These are phyloP conservation scores for Pelargonium fulgidum DNA, from an alignment of 441 rosid species.

Conservation along the genomic window DNA sequence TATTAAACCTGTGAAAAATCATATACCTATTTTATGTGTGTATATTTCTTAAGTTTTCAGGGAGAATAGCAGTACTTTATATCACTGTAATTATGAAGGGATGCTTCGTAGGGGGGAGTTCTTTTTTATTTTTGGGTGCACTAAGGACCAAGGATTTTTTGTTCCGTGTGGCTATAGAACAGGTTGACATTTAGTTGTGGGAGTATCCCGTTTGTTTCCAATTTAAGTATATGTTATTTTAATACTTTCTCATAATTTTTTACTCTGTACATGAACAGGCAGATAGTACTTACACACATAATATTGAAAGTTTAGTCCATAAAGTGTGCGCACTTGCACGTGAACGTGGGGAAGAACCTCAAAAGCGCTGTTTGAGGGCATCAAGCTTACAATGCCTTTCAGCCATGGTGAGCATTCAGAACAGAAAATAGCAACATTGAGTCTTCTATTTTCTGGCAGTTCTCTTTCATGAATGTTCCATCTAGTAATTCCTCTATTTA, in stretches of 20 bases:
- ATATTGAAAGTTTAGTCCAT: conserved; percentile 62
- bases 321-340: conserved; percentile 65
- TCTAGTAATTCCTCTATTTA: background rate
- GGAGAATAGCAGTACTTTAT: background rate
- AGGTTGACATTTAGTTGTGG: background rate
- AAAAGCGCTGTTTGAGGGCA: conserved; percentile 47
- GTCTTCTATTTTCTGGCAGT: background rate
- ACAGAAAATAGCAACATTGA: background rate
- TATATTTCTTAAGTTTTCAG: background rate
- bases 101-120: background rate
- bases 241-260: conserved; percentile 9
- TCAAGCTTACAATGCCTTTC: conserved; percentile 90
- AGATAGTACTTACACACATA: conserved; percentile 72
- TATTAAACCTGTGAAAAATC: background rate
- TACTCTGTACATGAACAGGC: conserved; percentile 41
- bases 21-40: background rate
- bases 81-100: background rate
- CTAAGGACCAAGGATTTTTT: background rate
- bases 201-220: background rate
- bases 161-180: background rate
- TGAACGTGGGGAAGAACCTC: conserved; percentile 48
- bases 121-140: background rate
- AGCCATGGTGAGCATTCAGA: conserved; percentile 53
- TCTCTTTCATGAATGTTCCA: background rate
- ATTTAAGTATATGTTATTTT: background rate